Evolutionary conservation across 345 rosid genomes (phyloP).

Genomic region (Theobroma cacao): DNA sequence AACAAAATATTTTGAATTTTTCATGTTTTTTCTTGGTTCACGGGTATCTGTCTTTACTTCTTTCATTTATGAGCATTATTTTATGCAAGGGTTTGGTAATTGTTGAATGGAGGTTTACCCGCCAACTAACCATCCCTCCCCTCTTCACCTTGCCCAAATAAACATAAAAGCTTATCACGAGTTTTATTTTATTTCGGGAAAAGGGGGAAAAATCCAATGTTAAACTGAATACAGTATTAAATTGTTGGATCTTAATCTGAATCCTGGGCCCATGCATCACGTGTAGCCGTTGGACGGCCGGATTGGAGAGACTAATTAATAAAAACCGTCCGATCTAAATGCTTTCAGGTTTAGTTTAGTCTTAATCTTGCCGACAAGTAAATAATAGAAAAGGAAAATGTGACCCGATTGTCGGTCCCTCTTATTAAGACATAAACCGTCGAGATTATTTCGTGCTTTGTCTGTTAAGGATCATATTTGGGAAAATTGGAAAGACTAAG

Average conservation of each 20-base stretch:
- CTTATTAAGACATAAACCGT: too few species aligned
- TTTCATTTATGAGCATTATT: neutral
- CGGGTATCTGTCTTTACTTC: constrained; percentile 20
- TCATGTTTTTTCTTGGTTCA: constrained; percentile 14
- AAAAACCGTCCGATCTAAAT: neutral
- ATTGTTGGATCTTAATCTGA: neutral
- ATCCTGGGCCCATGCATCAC: neutral
- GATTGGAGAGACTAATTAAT: neutral
- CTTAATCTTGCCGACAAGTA: too few species aligned
- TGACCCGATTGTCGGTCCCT: too few species aligned
- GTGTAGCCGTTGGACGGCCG: neutral
- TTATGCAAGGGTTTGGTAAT: constrained; percentile 3
- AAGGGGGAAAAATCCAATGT: neutral
- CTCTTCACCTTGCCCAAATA: neutral
- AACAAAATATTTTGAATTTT: neutral
- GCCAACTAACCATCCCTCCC: constrained; percentile 16
- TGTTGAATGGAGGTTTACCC: constrained; percentile 16
- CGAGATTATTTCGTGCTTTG: too few species aligned
- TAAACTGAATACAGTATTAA: neutral
- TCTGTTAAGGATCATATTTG: too few species aligned
- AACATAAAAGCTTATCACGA: neutral
- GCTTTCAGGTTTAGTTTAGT: too few species aligned
- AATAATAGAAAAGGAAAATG: too few species aligned
- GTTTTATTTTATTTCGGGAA: neutral
- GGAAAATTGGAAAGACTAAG: too few species aligned